Evolutionary conservation across 108 stramenopile species (phyloP).

Genomic region (Cyclotella cryptica): DNA sequence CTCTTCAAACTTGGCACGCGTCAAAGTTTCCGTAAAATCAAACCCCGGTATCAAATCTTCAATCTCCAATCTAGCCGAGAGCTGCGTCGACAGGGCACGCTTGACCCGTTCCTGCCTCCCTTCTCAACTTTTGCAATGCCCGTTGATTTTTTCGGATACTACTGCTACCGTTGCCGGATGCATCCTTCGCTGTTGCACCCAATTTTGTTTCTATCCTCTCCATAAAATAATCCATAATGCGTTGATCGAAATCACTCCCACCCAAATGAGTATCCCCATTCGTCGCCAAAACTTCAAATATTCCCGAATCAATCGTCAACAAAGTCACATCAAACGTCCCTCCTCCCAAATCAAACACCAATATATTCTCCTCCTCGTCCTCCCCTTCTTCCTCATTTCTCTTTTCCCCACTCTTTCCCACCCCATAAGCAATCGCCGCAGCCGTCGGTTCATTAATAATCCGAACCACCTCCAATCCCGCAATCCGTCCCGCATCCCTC

Average conservation of each 20-base stretch:
- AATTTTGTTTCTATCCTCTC: conserved; percentile 61
- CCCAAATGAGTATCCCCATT: conserved; percentile 94
- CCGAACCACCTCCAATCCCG: conserved; percentile 93
- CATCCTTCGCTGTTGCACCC: too few species aligned
- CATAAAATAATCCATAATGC: conserved; percentile 91
- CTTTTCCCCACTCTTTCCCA: too few species aligned
- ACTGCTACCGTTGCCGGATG: conserved; percentile 15
- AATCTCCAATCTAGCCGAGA: conserved; percentile 85
- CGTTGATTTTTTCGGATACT: conserved; percentile 81
- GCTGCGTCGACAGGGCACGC: conserved; percentile 83
- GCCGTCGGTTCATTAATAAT: conserved; percentile 99
- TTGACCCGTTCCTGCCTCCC: conserved; percentile 93
- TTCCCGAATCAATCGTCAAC: conserved; percentile 93
- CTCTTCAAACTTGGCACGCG: conserved; percentile 98
- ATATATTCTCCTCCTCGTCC: conserved; percentile 93
- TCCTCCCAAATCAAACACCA: conserved; percentile 99
- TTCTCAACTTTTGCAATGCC: conserved; percentile 86
- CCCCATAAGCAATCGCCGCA: conserved; percentile 97
- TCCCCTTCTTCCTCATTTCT: too few species aligned
- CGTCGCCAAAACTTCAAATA: conserved; percentile 91
- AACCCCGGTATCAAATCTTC: conserved; percentile 86
- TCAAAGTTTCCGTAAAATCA: conserved; percentile 87
- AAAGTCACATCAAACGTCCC: conserved; percentile 99
- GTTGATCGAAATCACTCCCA: conserved; percentile 92
- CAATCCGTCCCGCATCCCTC: conserved; percentile 94